phyloP scores from a whole-genome alignment of 306 rosid species.

The Inga leiocalycina region DNA sequence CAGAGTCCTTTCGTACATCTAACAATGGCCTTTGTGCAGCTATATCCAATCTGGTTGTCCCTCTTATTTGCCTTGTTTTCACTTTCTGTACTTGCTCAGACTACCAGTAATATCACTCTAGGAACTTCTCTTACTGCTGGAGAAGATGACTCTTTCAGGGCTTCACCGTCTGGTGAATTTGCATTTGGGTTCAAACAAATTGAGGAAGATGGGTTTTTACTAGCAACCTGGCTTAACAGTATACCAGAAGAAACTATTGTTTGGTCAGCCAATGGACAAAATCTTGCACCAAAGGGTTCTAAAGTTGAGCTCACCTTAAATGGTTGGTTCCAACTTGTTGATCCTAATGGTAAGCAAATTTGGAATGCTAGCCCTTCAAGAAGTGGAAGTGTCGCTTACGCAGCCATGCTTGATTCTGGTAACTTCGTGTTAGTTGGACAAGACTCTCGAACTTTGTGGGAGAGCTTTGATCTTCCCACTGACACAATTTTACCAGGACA shows the following conservation, averaged over 20 bases:
- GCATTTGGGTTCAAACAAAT: slow-evolving; percentile 51
- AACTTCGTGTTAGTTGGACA: slow-evolving; percentile 31
- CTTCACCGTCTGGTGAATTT: slow-evolving; percentile 46
- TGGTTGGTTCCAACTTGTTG: slow-evolving; percentile 37
- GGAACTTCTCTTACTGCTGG: slow-evolving; percentile 37
- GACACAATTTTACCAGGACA: slow-evolving; percentile 55
- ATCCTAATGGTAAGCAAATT: slow-evolving; percentile 28
- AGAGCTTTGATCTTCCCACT: slow-evolving; percentile 38
- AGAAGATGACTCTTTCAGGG: slow-evolving; percentile 11
- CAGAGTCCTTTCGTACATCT: not conserved
- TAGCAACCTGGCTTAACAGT: slow-evolving; percentile 55
- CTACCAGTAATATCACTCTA: slow-evolving; percentile 18
- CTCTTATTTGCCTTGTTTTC: slow-evolving; percentile 15
- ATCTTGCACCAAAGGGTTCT: slow-evolving; percentile 37
- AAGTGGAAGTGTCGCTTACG: slow-evolving; percentile 14
- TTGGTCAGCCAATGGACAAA: slow-evolving; percentile 46
- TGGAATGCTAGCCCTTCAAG: slow-evolving; percentile 6
- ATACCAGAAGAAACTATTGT: slow-evolving; percentile 42
- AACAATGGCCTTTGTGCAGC: not conserved
- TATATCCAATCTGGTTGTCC: not conserved
- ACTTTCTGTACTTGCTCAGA: slow-evolving; percentile 19
- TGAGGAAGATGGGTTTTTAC: slow-evolving; percentile 29
- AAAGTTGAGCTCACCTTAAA: slow-evolving; percentile 30
- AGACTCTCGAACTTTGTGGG: slow-evolving; percentile 30
- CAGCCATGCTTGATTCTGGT: slow-evolving; percentile 34